phyloP scores from a whole-genome alignment of 306 rosid genomes.

The Castanea mollissima region DNA sequence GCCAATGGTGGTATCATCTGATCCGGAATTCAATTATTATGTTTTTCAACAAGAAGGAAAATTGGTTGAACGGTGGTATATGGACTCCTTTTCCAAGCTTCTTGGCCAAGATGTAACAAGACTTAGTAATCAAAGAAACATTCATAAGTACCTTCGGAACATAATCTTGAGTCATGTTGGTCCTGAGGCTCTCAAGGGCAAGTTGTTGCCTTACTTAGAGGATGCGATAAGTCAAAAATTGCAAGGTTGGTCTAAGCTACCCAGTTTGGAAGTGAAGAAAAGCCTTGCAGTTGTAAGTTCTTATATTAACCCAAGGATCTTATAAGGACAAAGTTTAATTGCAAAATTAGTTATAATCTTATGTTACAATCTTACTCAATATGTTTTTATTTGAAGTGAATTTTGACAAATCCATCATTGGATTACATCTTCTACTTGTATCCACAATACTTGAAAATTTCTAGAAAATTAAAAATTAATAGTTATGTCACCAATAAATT shows the following conservation, averaged over 20 bases:
- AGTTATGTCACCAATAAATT: too few relatives aligned
- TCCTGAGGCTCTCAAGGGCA: background rate
- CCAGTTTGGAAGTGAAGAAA: background rate
- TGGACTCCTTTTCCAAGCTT: background rate
- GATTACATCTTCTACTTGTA: too few relatives aligned
- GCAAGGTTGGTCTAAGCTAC: background rate
- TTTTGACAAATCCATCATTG: too few relatives aligned
- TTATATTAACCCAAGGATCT: too few relatives aligned
- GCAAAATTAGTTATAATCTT: too few relatives aligned
- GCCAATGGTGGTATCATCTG: background rate
- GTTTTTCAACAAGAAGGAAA: slow-evolving; percentile 2
- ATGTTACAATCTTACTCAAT: too few relatives aligned
- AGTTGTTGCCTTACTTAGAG: background rate
- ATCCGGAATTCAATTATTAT: background rate
- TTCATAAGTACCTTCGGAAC: background rate
- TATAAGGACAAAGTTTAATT: too few relatives aligned
- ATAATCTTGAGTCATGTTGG: background rate
- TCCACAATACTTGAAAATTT: too few relatives aligned
- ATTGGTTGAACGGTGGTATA: background rate
- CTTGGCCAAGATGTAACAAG: background rate
- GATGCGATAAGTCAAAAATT: background rate
- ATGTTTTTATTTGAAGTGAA: too few relatives aligned
- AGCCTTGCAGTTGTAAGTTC: background rate
- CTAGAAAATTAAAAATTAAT: too few relatives aligned
- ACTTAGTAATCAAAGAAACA: background rate